Percentiles rank a stretch among this genome's conserved stretches.
Conservation (phyloP, 2,329 filamentous ascomycete genomes). For the Aureobasidium sp. region DNA sequence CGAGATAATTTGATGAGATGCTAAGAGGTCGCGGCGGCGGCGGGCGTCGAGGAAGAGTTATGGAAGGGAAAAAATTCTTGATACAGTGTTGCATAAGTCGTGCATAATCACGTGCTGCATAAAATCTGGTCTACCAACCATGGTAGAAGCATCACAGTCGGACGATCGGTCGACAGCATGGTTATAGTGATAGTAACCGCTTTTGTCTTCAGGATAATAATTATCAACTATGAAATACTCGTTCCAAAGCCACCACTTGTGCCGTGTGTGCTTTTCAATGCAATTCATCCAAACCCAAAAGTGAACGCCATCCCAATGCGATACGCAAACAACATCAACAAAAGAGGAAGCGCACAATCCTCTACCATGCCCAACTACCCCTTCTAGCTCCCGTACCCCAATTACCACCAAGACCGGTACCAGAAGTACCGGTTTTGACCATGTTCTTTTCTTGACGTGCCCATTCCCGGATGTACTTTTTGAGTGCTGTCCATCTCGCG, state of each 20-base stretch:
- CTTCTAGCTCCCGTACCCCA: constrained; percentile 51
- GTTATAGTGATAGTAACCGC: neutral
- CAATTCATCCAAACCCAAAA: neutral
- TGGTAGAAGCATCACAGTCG: no score
- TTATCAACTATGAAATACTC: constrained; percentile 5
- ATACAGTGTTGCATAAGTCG: neutral
- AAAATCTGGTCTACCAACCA: neutral
- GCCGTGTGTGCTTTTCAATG: constrained; percentile 5
- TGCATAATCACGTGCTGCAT: constrained; percentile 17
- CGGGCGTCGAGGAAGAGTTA: neutral
- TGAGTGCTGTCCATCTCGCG: constrained; percentile 85
- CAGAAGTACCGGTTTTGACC: constrained; percentile 33
- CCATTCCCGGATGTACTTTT: constrained; percentile 89
- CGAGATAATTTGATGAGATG: constrained; percentile 4
- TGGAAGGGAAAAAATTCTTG: constrained; percentile 18
- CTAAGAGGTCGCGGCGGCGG: neutral
- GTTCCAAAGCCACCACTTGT: neutral
- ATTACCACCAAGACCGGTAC: constrained; percentile 31
- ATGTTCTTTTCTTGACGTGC: constrained; percentile 86
- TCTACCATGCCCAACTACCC: constrained; percentile 52
- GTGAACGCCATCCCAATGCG: neutral
- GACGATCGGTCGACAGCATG: no score
- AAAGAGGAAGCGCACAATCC: neutral
- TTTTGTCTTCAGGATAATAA: constrained; percentile 1
- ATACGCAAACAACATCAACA: neutral